Evolutionary conservation across 306 rosid genomes (phyloP), one percentile per base, ranked within the genome.

Genomic region (Dalbergia oliveri): DNA sequence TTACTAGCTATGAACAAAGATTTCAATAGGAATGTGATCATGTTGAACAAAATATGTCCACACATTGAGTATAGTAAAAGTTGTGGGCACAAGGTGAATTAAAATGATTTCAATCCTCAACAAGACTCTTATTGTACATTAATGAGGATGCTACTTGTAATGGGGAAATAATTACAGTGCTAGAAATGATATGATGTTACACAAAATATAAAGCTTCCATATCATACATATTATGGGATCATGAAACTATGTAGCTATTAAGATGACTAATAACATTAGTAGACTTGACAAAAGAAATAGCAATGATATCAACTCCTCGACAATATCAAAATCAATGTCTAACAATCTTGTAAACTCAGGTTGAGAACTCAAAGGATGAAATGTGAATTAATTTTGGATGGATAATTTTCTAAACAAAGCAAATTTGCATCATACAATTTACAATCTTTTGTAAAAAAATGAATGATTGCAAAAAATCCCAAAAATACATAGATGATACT

Each of bases 201-300:
- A 16, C 31, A 49, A 51, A 45, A 19, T 18, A 5, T 37, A 58
- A 19, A 45, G 23, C 47, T 60, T 7, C 9, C 23, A 49, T 10
- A 31, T 33, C 74, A 72, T 84, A 88, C 94, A 88, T 69, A 72
- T 79, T 87, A 79, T 79, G 81, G 73, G 92, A 77, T 35, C 92
- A 90, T 54, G 97, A 94, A 39, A 92, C 97, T 35, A 91, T 80
- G 77, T 91, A 91, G 85, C 97, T 91, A 76, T 88, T 89, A 68
- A 91, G 97, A 85, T 91, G 94, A 35, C 83, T 91, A 69, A 91
- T 88, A 79, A 91, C 97, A 85, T 91, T 94, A 68, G 97, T 91
- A 43, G 97, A 89, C 84, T 91, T 91, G 59, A 91, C 97, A 84
- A 91, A 91, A 6, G 94, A 91, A 70, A 91, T 89, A 67, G 97